Evolutionary conservation across 345 rosid species (phyloP).

Genomic region (Eucalyptus cloeziana): DNA sequence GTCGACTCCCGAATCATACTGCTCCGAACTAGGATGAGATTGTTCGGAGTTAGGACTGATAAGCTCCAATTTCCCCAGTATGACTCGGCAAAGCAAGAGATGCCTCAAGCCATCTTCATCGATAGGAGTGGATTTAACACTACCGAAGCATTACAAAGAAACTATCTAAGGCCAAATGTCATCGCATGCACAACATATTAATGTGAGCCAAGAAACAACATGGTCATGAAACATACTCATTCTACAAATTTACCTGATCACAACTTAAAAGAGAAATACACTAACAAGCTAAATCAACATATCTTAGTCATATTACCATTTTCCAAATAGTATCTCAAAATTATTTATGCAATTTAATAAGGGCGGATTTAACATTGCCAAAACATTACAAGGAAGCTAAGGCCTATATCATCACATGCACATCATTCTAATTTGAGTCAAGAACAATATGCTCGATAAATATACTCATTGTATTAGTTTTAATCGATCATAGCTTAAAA

Average conservation of each 20-base stretch:
- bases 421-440: not conserved
- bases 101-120: conserved; percentile 55
- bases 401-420: not conserved
- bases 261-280: not conserved
- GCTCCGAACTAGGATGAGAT: conserved; percentile 43
- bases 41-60: conserved; percentile 37
- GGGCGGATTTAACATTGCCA: not conserved
- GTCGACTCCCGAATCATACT: conserved; percentile 75
- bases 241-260: not conserved
- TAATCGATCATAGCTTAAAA: not conserved
- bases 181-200: not conserved
- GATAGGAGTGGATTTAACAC: conserved; percentile 23
- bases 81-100: conserved; percentile 57
- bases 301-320: not conserved
- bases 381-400: not conserved
- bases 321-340: not conserved
- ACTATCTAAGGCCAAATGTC: not conserved
- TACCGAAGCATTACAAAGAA: not conserved
- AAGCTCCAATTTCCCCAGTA: conserved; percentile 58
- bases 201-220: not conserved
- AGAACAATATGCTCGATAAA: not conserved
- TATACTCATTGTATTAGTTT: not conserved
- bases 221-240: not conserved
- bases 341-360: not conserved
- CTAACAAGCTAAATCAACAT: not conserved